A percentile compares a stretch with the other conserved stretches of the same genome.
Evolutionary conservation across 306 rosid genomes (phyloP).

Genomic region (Inga leiocalycina): DNA sequence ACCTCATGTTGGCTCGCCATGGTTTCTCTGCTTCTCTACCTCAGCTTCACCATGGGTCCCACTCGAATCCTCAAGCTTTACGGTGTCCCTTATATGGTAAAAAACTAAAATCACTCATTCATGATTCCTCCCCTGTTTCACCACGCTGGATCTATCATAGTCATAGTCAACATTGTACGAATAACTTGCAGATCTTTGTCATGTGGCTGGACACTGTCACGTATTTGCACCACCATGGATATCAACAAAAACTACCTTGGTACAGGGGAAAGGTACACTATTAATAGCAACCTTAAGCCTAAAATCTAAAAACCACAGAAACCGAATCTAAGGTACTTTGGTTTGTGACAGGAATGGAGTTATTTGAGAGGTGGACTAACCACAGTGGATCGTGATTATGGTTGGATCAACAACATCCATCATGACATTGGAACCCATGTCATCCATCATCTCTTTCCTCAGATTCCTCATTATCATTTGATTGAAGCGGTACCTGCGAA

Average conservation of each 20-base stretch:
- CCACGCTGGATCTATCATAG: neutral
- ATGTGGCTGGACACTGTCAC: slow-evolving; percentile 96
- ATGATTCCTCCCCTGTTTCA: neutral
- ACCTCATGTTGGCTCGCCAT: slow-evolving; percentile 72
- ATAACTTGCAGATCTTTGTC: slow-evolving; percentile 56
- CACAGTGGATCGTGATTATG: slow-evolving; percentile 92
- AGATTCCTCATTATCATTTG: slow-evolving; percentile 92
- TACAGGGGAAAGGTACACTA: slow-evolving; percentile 84
- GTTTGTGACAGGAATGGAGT: slow-evolving; percentile 76
- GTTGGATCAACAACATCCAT: slow-evolving; percentile 81
- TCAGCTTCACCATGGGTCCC: slow-evolving; percentile 58
- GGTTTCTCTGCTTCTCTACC: slow-evolving; percentile 53
- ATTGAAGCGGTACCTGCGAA: slow-evolving; percentile 69
- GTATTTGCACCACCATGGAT: slow-evolving; percentile 93
- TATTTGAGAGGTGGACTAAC: slow-evolving; percentile 92
- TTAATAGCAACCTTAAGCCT: neutral
- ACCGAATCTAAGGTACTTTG: neutral
- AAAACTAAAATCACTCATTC: slow-evolving; percentile 10
- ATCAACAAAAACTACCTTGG: slow-evolving; percentile 90
- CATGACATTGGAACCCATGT: slow-evolving; percentile 99
- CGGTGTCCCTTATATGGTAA: slow-evolving; percentile 84
- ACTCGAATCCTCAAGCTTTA: slow-evolving; percentile 59
- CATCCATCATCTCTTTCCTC: slow-evolving; percentile 97
- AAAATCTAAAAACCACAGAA: neutral
- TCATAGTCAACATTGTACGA: too few species aligned